These are phyloP conservation scores for Colletotrichum sp. DNA, from an alignment of 2,329 filamentous ascomycete species.

Conservation along the genomic window DNA sequence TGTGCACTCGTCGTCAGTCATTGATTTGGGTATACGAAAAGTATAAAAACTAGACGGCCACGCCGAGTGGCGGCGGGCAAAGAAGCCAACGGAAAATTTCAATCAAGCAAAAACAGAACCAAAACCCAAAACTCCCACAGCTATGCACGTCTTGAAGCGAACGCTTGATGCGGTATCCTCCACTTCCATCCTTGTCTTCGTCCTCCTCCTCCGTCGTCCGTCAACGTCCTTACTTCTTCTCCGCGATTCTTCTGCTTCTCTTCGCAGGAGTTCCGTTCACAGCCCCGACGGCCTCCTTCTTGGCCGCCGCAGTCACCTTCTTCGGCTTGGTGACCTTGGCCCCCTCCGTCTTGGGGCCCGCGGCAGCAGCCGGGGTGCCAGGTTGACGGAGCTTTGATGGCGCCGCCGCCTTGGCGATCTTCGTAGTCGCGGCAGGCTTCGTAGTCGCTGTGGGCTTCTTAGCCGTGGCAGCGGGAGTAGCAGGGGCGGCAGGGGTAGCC, in stretches of 20 bases:
- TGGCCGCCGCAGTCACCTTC: conserved; percentile 13
- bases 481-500: neutral
- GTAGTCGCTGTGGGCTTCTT: neutral
- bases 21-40: no score
- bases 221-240: neutral
- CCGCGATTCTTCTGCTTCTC: neutral
- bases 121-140: neutral
- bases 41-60: no score
- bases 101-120: neutral
- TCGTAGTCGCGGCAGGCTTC: neutral
- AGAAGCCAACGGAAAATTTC: neutral
- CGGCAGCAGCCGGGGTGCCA: neutral
- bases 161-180: neutral
- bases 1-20: no score
- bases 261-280: conserved; percentile 15
- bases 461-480: neutral
- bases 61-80: neutral
- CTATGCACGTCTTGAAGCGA: neutral
- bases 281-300: conserved; percentile 4
- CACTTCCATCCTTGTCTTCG: neutral
- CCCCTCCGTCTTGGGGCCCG: conserved; percentile 29
- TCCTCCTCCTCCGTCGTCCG: neutral
- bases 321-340: conserved; percentile 31
- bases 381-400: conserved; percentile 3
- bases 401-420: neutral